Conservation (phyloP, 805 yeast genomes). For the Metschnikowia matae region DNA sequence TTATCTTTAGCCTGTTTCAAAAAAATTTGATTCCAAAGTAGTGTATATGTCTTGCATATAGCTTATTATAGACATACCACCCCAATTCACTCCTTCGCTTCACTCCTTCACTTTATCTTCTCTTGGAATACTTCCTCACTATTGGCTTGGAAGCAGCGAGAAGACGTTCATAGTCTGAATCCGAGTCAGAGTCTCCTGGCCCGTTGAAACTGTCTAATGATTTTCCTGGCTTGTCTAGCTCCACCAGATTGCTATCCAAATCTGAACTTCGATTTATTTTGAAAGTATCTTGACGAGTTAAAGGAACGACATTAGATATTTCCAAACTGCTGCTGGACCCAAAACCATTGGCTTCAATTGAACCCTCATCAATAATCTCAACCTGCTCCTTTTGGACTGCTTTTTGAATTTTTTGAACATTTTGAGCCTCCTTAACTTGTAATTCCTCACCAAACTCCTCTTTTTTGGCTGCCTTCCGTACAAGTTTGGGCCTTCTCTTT, state of each 20-base stretch:
- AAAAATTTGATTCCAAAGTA: too few species aligned
- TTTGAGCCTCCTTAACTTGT: too few species aligned
- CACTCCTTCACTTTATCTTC: not conserved
- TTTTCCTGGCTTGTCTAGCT: not conserved
- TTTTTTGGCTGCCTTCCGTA: not conserved
- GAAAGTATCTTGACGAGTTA: not conserved
- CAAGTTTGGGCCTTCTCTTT: not conserved
- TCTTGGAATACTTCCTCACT: slow-evolving; percentile 12
- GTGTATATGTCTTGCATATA: too few species aligned
- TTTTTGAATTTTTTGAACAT: too few species aligned
- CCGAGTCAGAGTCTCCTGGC: slow-evolving; percentile 12
- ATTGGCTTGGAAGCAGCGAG: slow-evolving; percentile 11
- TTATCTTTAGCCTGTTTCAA: too few species aligned
- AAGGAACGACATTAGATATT: not conserved
- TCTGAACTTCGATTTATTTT: not conserved
- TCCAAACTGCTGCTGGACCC: too few species aligned
- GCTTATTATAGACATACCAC: too few species aligned
- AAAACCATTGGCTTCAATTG: too few species aligned
- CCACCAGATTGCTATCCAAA: not conserved
- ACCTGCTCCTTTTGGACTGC: not conserved
- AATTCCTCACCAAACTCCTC: too few species aligned
- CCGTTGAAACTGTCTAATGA: not conserved
- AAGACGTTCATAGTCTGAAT: slow-evolving; percentile 17
- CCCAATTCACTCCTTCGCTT: too few species aligned
- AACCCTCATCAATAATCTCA: too few species aligned